Evolutionary conservation across 352 stramenopile genomes (phyloP).

Genomic region (Pythium vanterpoolii): DNA sequence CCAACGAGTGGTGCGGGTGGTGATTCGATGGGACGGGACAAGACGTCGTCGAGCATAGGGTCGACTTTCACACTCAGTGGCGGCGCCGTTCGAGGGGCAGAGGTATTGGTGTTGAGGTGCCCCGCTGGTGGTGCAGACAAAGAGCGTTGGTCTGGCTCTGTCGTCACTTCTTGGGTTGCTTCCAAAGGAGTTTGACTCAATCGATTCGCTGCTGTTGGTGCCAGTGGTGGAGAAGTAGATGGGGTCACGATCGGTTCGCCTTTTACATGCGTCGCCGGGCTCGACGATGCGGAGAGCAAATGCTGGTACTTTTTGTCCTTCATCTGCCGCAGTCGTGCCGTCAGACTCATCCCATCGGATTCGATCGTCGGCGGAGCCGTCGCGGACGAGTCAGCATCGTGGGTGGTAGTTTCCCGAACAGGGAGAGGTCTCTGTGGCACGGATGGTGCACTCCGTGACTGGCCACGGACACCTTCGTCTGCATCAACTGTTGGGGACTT

Average conservation of each 20-base stretch:
- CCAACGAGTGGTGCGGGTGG: background rate
- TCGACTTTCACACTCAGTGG: background rate
- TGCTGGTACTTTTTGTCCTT: conserved; percentile 3
- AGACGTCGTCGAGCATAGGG: background rate
- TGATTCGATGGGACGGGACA: background rate
- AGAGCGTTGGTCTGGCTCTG: background rate
- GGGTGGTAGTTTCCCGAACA: background rate
- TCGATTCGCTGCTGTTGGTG: background rate
- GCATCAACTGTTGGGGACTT: background rate
- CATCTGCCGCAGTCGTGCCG: background rate
- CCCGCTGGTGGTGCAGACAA: background rate
- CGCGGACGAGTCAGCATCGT: background rate
- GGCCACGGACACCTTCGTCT: background rate
- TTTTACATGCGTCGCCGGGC: background rate
- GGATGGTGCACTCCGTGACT: background rate
- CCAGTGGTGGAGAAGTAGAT: background rate
- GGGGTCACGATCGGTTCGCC: background rate
- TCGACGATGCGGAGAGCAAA: background rate
- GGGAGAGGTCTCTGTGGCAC: background rate
- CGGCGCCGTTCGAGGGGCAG: background rate
- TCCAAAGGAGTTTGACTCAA: conserved; percentile 7
- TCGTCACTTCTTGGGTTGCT: conserved; percentile 1
- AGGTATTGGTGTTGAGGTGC: background rate
- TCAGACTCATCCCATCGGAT: background rate
- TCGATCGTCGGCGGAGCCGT: background rate